Base-by-base conservation (phyloP, 768 basidiomycete genomes). In the Mycena rebaudengoi region DNA sequence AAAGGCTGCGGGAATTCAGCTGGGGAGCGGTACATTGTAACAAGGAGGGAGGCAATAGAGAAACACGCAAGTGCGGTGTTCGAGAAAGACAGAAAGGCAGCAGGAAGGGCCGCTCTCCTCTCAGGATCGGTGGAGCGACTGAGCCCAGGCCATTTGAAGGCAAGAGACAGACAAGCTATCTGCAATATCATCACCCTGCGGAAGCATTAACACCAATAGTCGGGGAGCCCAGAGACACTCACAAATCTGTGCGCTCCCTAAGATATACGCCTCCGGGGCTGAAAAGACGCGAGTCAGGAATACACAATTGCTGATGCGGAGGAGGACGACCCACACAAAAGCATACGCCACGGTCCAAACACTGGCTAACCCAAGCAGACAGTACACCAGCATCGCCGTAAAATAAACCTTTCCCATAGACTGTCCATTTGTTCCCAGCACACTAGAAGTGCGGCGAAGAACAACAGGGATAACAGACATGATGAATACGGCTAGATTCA, bases 271-370 rank as follows among this genome's bases (percentile, higher is more conserved):
- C 94, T 1, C 91, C 91, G 3, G 94, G 94, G 13, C 64, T 66
- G 25, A 3, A 14, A 25, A 25, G 35, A 18, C 18, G 16, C 10
- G 13, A 4, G 10, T 8, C 10, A 14, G n/a, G 2, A 23, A 29
- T 25, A 7, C 3, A 14, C 35, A 14, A 46, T 20, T 16, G 2
- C 23, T 7, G n/a, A 18, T 5, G 18, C 28, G 14, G 4, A 53
- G 28, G 25, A 37, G 8, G 26, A 13, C 23, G 6, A 60, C 64
- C 23, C 41, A 66, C 64, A 96, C 92, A 68, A 95, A 96, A 2
- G 94, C 94, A 76, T 96, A 95, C 0, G 94, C 94, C 55, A 92
- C 92, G 0, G 94, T 95, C 79, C 93, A 92, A 16, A 92, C 86
- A 58, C 88, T 89, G 28, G 88, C 84, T 23, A 95, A 82, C 51